Evolutionary conservation across 1,139 yeast genomes (phyloP), one percentile per base, ranked within the genome.

Genomic region (Pichia sp.): DNA sequence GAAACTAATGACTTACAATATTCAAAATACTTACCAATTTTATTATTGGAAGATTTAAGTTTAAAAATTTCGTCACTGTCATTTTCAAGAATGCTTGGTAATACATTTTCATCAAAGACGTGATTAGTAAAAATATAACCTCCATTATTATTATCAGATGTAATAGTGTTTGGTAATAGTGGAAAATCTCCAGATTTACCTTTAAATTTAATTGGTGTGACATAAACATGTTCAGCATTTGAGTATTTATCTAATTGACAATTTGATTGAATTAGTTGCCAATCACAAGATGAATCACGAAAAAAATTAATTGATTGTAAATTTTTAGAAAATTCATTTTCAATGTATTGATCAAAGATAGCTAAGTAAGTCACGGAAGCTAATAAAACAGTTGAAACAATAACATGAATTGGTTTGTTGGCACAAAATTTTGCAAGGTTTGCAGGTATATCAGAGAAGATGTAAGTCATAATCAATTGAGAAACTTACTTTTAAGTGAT

Each of bases 351-450:
- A 65, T 88, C 96, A 42, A 90, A 84, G 25, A 89, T 81, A 19
- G 93, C 80, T 60, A 89, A 77, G 69, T 89, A 93, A 14, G 95
- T 89, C 52, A 87, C 73, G 11, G 96, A 84, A 3, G 96, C 95
- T 54, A 88, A 70, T 52, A 89, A 71, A 31, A 95, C 78, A 19
- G 91, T 80, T 57, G 82, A 66, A 49, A 90, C 82, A 55, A 93
- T 83, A 55, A 91, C 80, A 69, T 93, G 99, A 61, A 93, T 89
- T 36, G 99, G 99, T 63, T 84, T 80, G 59, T 80, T 81, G 25
- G 96, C 95, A 48, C 93, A 82, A 44, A 77, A 68, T 58, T 76
- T 79, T 39, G 96, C 87, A 55, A 84, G 62, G 44, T 61, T 59
- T 16, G 81, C 81, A 28, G 68, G 60, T n/a, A 56, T 48, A 34